These are phyloP conservation scores for Dactylellina haptotyla DNA, from an alignment of 2,329 filamentous ascomycete species.

Conservation along the genomic window DNA sequence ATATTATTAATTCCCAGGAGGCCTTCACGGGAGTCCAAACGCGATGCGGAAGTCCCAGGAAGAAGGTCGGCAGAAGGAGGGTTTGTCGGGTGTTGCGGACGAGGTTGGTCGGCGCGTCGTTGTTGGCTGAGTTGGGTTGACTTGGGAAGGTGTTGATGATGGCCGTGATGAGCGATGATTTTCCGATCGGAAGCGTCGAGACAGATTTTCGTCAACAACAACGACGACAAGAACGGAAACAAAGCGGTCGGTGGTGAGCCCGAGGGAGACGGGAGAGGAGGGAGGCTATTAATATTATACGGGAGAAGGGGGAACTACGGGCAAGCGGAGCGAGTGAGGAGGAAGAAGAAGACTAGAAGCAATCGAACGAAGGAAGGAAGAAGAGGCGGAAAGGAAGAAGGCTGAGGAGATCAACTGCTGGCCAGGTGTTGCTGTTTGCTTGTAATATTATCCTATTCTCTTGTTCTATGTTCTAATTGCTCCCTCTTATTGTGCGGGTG, in stretches of 20 bases:
- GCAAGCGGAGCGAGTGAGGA: too few species aligned
- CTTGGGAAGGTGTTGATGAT: not conserved
- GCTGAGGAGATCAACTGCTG: constrained; percentile 4
- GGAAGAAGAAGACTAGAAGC: not conserved
- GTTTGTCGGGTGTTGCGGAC: too few species aligned
- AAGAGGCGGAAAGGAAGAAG: not conserved
- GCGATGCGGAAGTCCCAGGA: constrained; percentile 22
- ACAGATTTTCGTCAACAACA: not conserved
- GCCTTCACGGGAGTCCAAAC: constrained; percentile 16
- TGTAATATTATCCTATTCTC: not conserved
- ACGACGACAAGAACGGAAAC: not conserved
- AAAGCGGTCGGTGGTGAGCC: constrained; percentile 17
- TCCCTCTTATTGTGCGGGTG: not conserved
- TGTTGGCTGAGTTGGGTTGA: constrained; percentile 21
- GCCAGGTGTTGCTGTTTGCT: constrained; percentile 14
- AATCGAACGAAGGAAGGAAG: not conserved
- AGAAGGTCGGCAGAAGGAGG: constrained; percentile 4
- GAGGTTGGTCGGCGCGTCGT: constrained; percentile 42
- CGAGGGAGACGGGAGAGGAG: too few species aligned
- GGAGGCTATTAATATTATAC: too few species aligned
- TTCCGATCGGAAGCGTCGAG: constrained; percentile 36
- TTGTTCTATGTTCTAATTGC: too few species aligned
- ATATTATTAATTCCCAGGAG: not conserved
- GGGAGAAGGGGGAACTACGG: too few species aligned
- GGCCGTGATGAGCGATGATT: constrained; percentile 4